Evolutionary conservation across 2,329 filamentous ascomycete genomes (phyloP).

Genomic region (Coniochaeta prunicola): DNA sequence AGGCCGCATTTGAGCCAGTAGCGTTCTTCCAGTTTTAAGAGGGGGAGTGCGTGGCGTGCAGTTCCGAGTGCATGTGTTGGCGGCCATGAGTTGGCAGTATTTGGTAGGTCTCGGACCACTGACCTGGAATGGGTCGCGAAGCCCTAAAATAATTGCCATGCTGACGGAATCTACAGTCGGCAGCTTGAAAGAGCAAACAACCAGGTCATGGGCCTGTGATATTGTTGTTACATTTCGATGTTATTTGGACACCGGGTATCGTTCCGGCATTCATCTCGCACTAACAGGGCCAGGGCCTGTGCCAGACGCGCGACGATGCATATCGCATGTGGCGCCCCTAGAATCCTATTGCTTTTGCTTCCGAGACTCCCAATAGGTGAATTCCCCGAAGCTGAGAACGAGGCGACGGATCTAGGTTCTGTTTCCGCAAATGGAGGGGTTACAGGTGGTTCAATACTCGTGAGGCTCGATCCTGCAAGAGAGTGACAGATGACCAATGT

Average conservation of each 20-base stretch:
- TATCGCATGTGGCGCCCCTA: not conserved
- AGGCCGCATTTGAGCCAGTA: not conserved
- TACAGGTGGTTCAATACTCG: not conserved
- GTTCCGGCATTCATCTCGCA: not conserved
- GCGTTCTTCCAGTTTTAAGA: not conserved
- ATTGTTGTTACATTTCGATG: not conserved
- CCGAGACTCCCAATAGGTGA: not conserved
- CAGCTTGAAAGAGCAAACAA: not conserved
- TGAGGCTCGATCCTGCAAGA: not conserved
- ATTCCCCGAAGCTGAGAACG: not conserved
- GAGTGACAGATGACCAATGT: not conserved
- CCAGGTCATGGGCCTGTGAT: not conserved
- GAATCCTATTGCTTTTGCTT: not conserved
- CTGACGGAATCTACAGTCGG: not conserved
- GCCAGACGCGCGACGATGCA: not conserved
- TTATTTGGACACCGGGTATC: not conserved
- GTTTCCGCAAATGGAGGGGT: not conserved
- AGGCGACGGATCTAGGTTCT: not conserved
- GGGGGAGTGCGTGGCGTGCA: not conserved
- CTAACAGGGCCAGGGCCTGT: not conserved
- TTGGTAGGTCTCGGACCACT: not conserved
- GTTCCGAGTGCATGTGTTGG: not conserved
- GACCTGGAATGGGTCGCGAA: not conserved
- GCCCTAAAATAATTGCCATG: not conserved
- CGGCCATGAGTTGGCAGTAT: not conserved